Percentiles rank a stretch among this genome's conserved stretches.
Evolutionary conservation across 2,329 filamentous ascomycete species (phyloP).

Genomic region (Hortaea sp.): DNA sequence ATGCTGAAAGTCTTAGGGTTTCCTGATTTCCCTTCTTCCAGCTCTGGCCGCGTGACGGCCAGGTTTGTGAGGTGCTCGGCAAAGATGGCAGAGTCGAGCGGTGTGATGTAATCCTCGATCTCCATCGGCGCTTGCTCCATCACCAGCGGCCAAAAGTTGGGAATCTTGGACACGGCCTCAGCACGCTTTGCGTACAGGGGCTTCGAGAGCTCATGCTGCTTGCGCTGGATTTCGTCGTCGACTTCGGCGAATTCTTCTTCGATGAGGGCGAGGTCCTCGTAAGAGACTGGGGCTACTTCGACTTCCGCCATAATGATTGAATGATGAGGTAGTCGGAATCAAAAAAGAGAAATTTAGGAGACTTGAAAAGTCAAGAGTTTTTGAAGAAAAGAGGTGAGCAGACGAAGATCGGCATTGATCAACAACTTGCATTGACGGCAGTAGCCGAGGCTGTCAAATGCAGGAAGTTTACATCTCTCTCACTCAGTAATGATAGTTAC

Average conservation of each 20-base stretch:
- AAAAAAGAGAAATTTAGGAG: no score
- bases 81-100: slow-evolving; percentile 65
- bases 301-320: slow-evolving; percentile 11
- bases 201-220: slow-evolving; percentile 54
- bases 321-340: neutral
- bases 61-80: slow-evolving; percentile 57
- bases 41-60: slow-evolving; percentile 70
- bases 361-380: no score
- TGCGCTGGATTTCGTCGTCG: slow-evolving; percentile 58
- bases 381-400: no score
- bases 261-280: slow-evolving; percentile 68
- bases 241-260: slow-evolving; percentile 77
- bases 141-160: slow-evolving; percentile 90
- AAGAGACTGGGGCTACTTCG: slow-evolving; percentile 39
- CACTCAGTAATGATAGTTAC: no score
- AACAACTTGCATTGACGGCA: no score
- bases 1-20: slow-evolving; percentile 73
- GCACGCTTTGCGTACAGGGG: slow-evolving; percentile 70
- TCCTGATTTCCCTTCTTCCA: slow-evolving; percentile 46
- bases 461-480: no score
- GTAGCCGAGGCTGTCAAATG: no score
- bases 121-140: slow-evolving; percentile 78
- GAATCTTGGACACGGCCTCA: slow-evolving; percentile 59
- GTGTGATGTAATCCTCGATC: slow-evolving; percentile 79
- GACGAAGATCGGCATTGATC: no score